Base-by-base conservation (phyloP, 768 basidiomycete genomes). In the Wakefieldia striispora region DNA sequence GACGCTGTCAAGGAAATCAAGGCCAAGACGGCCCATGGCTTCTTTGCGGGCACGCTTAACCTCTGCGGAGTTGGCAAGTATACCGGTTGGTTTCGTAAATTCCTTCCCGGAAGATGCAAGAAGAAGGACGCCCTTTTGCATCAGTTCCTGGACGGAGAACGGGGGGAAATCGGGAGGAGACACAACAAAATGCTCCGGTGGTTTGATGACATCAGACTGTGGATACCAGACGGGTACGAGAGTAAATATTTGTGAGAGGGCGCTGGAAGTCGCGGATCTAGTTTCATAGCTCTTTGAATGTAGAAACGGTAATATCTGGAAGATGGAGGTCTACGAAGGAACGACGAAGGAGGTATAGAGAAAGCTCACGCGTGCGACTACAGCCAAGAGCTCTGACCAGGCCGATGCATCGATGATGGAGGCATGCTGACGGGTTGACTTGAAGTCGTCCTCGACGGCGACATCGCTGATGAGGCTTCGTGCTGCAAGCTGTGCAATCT, bases 61-160 rank as follows among this genome's bases (percentile, higher is more conserved):
- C 64, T 95, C 92, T 29, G 82, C 78, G 3, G 88, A 72, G 47
- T 79, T 88, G 6, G 85, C 78, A 29, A 88, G 75, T 43, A 90
- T 86, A 12, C 83, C 84, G 4, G 81, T 66, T 2, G 87, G 87
- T 59, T 84, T 90, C 19, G 72, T 65, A 54, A 93, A 98, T 68
- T 99, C 95, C 60, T 92, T 93, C 6, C 95, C 95, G 0, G 95
- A 94, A 3, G 92, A 95, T 1, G 91, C 89, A 2, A 99, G 77
- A 4, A 99, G 79, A 3, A 91, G 79, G 21, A 80, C 82, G 6
- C 86, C 84, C 49, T 84, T 84, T n/a, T 81, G 68, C 54, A 97
- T 79, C 19, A 94, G 74, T 41, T 88, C 83, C 52, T 77, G 74
- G 16, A 95, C 82, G 16, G 88, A 88, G 63, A 95, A 89, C 10